These are phyloP conservation scores for Pseudogymnoascus sp. DNA, from an alignment of 2,329 filamentous ascomycete species.

Conservation along the genomic window DNA sequence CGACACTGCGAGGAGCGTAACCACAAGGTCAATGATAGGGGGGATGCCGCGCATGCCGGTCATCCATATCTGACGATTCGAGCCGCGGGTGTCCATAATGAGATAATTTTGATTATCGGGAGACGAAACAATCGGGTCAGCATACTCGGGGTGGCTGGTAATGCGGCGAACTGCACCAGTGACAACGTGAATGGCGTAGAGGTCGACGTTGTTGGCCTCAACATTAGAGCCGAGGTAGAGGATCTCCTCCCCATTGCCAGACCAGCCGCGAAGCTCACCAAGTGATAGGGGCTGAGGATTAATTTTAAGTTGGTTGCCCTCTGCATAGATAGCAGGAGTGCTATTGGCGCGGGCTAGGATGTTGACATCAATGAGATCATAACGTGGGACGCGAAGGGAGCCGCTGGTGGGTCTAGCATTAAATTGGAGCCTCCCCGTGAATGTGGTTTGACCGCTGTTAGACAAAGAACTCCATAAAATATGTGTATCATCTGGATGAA, in stretches of 20 bases:
- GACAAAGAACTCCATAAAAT: slow-evolving; percentile 35
- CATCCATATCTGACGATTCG: slow-evolving; percentile 34
- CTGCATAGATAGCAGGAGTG: slow-evolving; percentile 17
- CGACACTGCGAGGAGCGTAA: slow-evolving; percentile 28
- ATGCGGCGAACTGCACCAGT: slow-evolving; percentile 34
- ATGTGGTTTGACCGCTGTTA: slow-evolving; percentile 23
- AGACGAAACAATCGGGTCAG: slow-evolving; percentile 34
- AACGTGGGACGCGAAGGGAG: slow-evolving; percentile 25
- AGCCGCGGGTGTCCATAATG: slow-evolving; percentile 35
- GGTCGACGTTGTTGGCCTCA: slow-evolving; percentile 37
- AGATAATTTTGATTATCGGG: slow-evolving; percentile 34
- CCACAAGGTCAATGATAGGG: slow-evolving; percentile 33
- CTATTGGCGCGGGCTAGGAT: slow-evolving; percentile 24
- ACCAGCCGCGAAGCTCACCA: slow-evolving; percentile 37
- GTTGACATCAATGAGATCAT: slow-evolving; percentile 33
- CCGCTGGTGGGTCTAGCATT: slow-evolving; percentile 28
- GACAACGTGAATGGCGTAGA: slow-evolving; percentile 32
- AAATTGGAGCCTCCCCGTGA: slow-evolving; percentile 33
- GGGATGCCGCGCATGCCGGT: slow-evolving; percentile 33
- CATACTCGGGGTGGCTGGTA: slow-evolving; percentile 36
- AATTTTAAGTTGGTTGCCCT: slow-evolving; percentile 23
- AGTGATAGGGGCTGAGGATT: slow-evolving; percentile 28
- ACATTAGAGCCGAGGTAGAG: slow-evolving; percentile 29
- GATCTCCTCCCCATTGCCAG: slow-evolving; percentile 32
- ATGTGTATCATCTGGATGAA: slow-evolving; percentile 37